Base-by-base conservation (phyloP, 179 eudicot species). In the Vitellaria paradoxa region DNA sequence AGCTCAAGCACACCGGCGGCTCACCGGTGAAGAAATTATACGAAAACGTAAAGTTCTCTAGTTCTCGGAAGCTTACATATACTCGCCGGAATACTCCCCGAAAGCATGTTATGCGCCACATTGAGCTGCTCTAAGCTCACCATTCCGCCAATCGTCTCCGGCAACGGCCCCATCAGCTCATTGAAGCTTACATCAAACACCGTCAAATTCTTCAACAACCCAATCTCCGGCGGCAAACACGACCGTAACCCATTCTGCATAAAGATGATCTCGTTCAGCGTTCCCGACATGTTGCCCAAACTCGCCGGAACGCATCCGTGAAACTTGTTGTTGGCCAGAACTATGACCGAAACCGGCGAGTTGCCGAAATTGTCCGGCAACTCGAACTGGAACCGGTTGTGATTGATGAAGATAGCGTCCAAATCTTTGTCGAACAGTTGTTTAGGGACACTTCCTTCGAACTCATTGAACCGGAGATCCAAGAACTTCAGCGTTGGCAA, bases 281-380 rank as follows among this genome's bases (percentile, higher is more conserved):
- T 84, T 13, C 76, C 78, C 9, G 85, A 45, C 97, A 93, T 93
- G 76, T 93, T 90, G 1, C 90, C 93, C 17, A 93, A 52, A 42
- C 91, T 91, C 21, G 94, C 88, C 4, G 96, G 96, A 0, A 93
- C 75, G 60, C 97, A 93, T 0, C 97, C 97, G 12, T 82, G 90
- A 70, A 93, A 91, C 45, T 88, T 83, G 62, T 93, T 93, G 49
- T 86, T 85, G 0, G 97, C 96, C 9, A 93, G n/a, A 0, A 93
- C 96, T 3, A 91, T 82, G 0, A 93, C 97, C 0, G 96, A 93
- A 1, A 88, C 97, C 23, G 93, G 96, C 23, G 96, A 93, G 81
- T 93, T 91, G 0, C 97, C 97, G n/a, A 93, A 80, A 37, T 93
- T 93, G 3, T 85, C 83, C 15, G 97, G 96, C 20, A 93, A 18